Base-by-base conservation (phyloP, 768 basidiomycete species). In the Coprinopsis strossmayeri region DNA sequence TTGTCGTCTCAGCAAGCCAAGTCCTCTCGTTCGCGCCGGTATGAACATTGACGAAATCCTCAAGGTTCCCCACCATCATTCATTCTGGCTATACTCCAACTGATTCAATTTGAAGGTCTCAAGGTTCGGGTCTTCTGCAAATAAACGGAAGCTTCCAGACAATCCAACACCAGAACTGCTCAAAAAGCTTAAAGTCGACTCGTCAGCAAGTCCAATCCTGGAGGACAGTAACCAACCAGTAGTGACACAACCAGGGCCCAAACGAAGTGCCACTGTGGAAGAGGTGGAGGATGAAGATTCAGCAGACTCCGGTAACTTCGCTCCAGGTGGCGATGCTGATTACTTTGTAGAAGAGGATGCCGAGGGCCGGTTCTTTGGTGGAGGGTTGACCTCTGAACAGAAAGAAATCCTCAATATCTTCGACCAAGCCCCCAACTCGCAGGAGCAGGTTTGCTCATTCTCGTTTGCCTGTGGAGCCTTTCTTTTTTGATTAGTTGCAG, bases 381-480 rank as follows among this genome's bases (percentile, higher is more conserved):
- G 94, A 1, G 96, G 96, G 1, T 69, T 99, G 52, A 94, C 91
- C 1, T 77, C 74, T 32, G 87, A 93, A 61, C 96, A 99, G 69
- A 94, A 97, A 62, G 84, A 93, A 49, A 98, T 99, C 32, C 61
- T 99, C 49, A 91, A 89, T 55, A 94, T 99, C 51, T 95, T 99
- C 62, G 95, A 98, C 56, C 75, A 69, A 44, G 77, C 82, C 4
- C 80, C 74, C 34, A 82, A 76, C 17, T 73, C 69, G 15, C 84
- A 84, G 45, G 84, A 84, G 46, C 84, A 86, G 52, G 91, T 90
- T 65, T 60, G 35, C 26, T 45, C 17, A 23, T 17, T 35, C 17
- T n/a, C 15, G 27, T 4, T 52, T 25, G 2, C 10, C 39, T 18
- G 28, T 7, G 32, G 24, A 18, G 23, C 12, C 26, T 5, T 35